Conservation (phyloP, 805 yeast species). For the Diddensiella caesifluorescens region DNA sequence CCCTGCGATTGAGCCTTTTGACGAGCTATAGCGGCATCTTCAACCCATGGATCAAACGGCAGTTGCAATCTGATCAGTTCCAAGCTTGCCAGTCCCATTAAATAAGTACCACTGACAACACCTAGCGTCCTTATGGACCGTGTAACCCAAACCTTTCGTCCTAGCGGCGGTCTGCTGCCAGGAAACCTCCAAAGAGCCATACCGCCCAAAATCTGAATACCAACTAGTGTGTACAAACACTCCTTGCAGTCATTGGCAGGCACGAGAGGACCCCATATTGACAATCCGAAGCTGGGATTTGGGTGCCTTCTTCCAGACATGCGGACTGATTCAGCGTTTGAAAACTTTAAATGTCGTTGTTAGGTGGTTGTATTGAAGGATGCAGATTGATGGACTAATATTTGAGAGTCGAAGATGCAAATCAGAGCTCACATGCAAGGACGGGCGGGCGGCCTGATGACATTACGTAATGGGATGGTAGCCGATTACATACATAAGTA, state of each 20-base stretch:
- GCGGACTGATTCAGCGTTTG: no score
- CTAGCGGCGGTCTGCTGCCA: conserved; percentile 18
- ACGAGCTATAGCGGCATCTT: conserved; percentile 56
- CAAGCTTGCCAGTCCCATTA: conserved; percentile 50
- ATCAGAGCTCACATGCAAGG: no score
- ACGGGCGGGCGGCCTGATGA: no score
- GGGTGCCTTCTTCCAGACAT: conserved; percentile 13
- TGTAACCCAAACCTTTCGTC: conserved; percentile 23
- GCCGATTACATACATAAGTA: no score
- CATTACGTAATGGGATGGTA: no score
- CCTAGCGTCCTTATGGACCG: conserved; percentile 33
- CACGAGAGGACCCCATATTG: conserved; percentile 64
- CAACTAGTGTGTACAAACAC: conserved; percentile 49
- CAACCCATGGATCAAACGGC: conserved; percentile 61
- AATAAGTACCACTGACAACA: conserved; percentile 39
- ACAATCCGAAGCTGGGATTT: conserved; percentile 56
- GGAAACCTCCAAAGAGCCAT: conserved; percentile 21
- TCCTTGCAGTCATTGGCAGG: conserved; percentile 63
- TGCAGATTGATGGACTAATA: no score
- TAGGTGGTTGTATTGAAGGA: no score
- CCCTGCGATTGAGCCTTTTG: conserved; percentile 46
- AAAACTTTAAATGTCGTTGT: no score
- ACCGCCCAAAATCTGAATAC: conserved; percentile 41
- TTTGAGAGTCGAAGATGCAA: no score
- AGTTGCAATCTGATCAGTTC: conserved; percentile 48